phyloP scores from a whole-genome alignment of 176 grass and related monocot genomes.

The Stipa capillata region DNA sequence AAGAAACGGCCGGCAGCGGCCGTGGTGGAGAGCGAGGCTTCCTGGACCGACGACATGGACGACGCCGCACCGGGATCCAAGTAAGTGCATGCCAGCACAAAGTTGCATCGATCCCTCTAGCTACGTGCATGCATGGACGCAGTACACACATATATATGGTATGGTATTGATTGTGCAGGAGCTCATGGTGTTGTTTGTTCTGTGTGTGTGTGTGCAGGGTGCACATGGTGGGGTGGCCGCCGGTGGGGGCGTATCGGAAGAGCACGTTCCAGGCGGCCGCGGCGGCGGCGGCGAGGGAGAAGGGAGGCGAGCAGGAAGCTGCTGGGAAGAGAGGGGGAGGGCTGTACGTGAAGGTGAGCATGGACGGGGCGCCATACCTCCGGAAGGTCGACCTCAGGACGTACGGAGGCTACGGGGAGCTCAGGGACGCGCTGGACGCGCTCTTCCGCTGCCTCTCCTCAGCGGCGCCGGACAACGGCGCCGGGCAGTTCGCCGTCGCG shows the following conservation, averaged over 20 bases:
- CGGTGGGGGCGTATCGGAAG: conserved; percentile 50
- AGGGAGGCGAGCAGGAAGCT: background rate
- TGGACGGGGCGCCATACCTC: conserved; percentile 68
- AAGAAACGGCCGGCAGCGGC: background rate
- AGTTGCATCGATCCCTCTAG: too few species aligned
- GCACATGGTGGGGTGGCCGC: conserved; percentile 73
- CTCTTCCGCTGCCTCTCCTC: conserved; percentile 58
- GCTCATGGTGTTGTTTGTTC: background rate
- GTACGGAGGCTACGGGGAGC: conserved; percentile 51
- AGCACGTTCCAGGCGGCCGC: conserved; percentile 33
- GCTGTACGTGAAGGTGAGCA: conserved; percentile 59
- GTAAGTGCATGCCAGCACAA: too few species aligned
- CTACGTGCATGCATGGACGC: too few species aligned
- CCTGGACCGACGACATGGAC: conserved; percentile 13
- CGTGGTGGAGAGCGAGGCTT: conserved; percentile 24
- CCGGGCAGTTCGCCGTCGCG: conserved; percentile 31
- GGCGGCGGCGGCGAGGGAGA: background rate
- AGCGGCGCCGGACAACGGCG: too few species aligned
- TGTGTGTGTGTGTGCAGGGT: conserved; percentile 24
- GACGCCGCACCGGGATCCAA: conserved; percentile 35
- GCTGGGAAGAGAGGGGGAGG: background rate
- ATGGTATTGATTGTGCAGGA: background rate
- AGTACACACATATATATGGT: too few species aligned
- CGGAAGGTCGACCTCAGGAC: conserved; percentile 60
- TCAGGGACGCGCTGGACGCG: conserved; percentile 29